Base-by-base conservation (phyloP, 176 grass and related monocot genomes). In the Saccharum officinarum region DNA sequence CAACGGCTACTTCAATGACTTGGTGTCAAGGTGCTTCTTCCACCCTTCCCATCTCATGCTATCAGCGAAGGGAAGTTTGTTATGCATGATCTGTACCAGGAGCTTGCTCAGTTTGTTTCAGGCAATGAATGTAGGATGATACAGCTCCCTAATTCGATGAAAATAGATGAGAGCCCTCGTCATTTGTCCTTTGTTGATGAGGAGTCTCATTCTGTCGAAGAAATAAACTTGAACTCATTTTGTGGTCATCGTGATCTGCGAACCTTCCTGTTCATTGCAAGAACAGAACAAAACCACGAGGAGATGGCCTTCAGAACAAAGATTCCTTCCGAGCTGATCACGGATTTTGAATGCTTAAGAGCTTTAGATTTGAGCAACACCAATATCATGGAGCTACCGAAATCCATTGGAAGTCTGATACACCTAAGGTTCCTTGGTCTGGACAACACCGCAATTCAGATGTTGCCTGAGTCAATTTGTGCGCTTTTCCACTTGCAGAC, bases 81-180 rank as follows among this genome's bases (percentile, higher is more conserved):
- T 22, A 88, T 91, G 89, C 89, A 91, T 82, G 89, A 88, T 38
- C 69, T 91, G 28, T 84, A 83, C 44, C 89, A 91, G 75, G 89
- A 91, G 67, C 85, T 91, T 78, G 82, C 86, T 64, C 42, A 82
- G 40, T 75, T 64, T 52, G 45, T 90, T 77, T 75, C 83, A 30
- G 47, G 77, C 37, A 61, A 77, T 42, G 88, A 90, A 63, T 90
- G 39, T 73, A 75, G 38, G 16, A 81, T 78, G 59, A 72, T 63
- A 71, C 78, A 86, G 25, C 44, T 54, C 60, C 40, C 33, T 73
- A 67, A 54, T 71, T 60, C 44, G 9, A 30, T 20, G 37, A 79
- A 86, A 44, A 28, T 57, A 11, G 30, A 83, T 13, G 41, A 83
- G 17, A 83, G 45, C 37, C 50, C 55, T 73, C 75, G 85, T 16